Evolutionary conservation across 108 stramenopile genomes (phyloP).

Genomic region (Cyclostephanos tholiformis): DNA sequence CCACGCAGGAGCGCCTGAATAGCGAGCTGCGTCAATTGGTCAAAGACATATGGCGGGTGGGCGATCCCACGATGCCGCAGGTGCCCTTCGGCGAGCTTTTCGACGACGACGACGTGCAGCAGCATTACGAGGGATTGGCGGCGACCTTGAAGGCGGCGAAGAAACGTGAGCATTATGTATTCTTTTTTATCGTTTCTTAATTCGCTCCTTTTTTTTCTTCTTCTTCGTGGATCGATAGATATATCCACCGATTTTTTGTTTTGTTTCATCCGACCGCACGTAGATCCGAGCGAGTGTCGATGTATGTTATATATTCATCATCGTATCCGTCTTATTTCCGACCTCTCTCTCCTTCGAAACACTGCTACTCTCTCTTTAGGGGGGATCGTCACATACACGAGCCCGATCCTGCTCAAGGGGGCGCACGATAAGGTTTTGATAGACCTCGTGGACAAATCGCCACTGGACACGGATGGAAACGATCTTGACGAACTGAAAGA

Average conservation of each 20-base stretch:
- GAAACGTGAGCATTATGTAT: slow-evolving; percentile 45
- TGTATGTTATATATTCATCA: not conserved
- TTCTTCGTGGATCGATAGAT: too few relatives aligned
- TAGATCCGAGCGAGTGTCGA: not conserved
- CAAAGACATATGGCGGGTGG: slow-evolving; percentile 48
- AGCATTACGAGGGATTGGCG: slow-evolving; percentile 71
- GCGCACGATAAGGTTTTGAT: slow-evolving; percentile 76
- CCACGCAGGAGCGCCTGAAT: slow-evolving; percentile 24
- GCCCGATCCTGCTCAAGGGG: slow-evolving; percentile 73
- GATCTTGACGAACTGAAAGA: slow-evolving; percentile 33
- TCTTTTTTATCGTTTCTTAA: not conserved
- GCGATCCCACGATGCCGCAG: slow-evolving; percentile 40
- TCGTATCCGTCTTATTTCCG: not conserved
- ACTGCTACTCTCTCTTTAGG: slow-evolving; percentile 6
- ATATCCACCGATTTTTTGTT: too few relatives aligned
- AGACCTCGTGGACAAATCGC: slow-evolving; percentile 40
- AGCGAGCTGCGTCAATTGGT: slow-evolving; percentile 39
- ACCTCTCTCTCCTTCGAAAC: not conserved
- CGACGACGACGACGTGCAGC: slow-evolving; percentile 70
- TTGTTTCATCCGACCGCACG: too few relatives aligned
- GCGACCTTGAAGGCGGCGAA: slow-evolving; percentile 74
- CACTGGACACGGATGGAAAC: not conserved
- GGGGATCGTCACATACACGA: slow-evolving; percentile 66
- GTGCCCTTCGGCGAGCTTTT: slow-evolving; percentile 68
- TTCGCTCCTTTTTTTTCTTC: too few relatives aligned